Evolutionary conservation across 352 stramenopile genomes (phyloP).

Genomic region (Saprolegnia diclina): DNA sequence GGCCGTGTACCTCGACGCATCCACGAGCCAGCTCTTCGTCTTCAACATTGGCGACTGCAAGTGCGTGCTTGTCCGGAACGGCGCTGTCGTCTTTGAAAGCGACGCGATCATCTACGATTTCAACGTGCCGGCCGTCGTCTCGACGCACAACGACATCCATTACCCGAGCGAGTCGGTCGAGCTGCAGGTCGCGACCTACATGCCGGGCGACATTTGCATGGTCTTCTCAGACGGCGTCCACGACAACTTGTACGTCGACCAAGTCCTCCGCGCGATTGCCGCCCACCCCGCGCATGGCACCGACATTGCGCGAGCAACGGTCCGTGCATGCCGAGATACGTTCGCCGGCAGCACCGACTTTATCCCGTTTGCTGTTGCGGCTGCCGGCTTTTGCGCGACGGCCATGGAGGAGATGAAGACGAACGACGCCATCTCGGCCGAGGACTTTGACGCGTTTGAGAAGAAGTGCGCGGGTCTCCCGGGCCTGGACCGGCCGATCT

Average conservation of each 20-base stretch:
- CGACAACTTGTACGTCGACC: conserved; percentile 82
- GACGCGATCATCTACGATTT: conserved; percentile 89
- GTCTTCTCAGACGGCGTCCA: conserved; percentile 84
- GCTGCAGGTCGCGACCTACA: conserved; percentile 67
- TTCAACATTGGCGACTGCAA: conserved; percentile 86
- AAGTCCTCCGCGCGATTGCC: conserved; percentile 62
- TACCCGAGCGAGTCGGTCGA: conserved; percentile 55
- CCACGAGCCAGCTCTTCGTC: conserved; percentile 66
- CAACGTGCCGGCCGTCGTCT: conserved; percentile 83
- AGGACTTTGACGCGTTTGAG: conserved; percentile 66
- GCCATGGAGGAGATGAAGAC: conserved; percentile 70
- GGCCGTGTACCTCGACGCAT: conserved; percentile 73
- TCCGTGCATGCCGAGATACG: conserved; percentile 59
- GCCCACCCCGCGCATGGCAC: conserved; percentile 44
- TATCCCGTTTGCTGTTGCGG: conserved; percentile 82
- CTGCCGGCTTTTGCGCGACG: conserved; percentile 70
- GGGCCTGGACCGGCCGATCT: conserved; percentile 52
- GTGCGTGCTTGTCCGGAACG: conserved; percentile 64
- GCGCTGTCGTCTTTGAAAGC: conserved; percentile 74
- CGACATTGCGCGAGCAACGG: conserved; percentile 68
- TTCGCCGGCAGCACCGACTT: conserved; percentile 60
- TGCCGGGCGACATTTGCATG: conserved; percentile 70
- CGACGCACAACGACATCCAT: conserved; percentile 80
- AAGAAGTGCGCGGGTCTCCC: conserved; percentile 67
- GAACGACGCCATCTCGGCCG: conserved; percentile 50